A percentile compares a stretch with the other conserved stretches of the same genome.
phyloP scores from a whole-genome alignment of 163 green algal species.

The Trebouxiophyceae sp. region DNA sequence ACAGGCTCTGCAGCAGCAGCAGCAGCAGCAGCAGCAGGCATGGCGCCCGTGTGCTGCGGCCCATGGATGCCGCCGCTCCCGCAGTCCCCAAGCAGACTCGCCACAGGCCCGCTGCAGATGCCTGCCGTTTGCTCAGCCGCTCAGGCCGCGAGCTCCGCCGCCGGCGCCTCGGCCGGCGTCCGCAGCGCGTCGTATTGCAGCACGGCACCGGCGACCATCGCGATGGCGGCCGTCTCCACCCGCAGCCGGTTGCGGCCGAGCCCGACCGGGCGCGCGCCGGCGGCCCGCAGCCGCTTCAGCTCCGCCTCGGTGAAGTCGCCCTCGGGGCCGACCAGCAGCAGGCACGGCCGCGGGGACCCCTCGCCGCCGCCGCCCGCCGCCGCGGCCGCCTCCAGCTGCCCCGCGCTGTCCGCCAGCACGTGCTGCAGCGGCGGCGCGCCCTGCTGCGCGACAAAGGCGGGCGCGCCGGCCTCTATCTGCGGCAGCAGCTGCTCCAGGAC shows the following conservation, averaged over 20 bases:
- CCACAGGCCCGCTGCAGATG: no score
- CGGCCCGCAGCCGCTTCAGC: conserved; percentile 38
- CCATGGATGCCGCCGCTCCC: no score
- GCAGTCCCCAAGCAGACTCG: no score
- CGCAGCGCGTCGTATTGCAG: neutral
- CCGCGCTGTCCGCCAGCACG: conserved; percentile 7
- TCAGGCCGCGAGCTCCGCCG: no score
- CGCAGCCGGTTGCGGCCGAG: conserved; percentile 68
- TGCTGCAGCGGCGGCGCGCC: conserved; percentile 29
- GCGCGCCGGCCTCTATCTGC: neutral
- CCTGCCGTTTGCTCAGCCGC: no score
- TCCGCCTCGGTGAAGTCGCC: conserved; percentile 80
- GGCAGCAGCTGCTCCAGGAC: conserved; percentile 1
- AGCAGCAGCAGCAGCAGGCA: no score
- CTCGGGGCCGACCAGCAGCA: conserved; percentile 72
- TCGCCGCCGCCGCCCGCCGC: neutral
- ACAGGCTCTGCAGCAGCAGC: no score
- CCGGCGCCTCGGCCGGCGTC: no score
- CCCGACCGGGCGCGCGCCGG: conserved; percentile 56
- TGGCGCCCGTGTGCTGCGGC: no score
- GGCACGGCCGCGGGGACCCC: no score
- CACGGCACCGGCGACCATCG: conserved; percentile 44
- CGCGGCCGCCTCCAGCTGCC: neutral
- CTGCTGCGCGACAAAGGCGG: conserved; percentile 21
- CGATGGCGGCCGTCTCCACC: conserved; percentile 82